Conservation (phyloP, 306 rosid genomes). For the Citrullus colocynthis region DNA sequence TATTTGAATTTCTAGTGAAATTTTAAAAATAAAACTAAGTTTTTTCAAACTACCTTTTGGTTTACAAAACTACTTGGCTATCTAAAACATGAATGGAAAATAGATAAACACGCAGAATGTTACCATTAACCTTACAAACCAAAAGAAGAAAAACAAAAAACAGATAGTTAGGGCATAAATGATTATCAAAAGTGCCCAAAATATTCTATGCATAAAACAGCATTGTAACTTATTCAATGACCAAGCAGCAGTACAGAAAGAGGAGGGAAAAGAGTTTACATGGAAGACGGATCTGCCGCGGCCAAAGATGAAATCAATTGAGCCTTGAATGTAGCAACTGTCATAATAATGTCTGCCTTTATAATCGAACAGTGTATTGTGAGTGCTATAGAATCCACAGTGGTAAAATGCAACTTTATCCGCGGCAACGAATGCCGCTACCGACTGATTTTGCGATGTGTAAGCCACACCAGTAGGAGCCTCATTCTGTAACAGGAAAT, state of each 20-base stretch:
- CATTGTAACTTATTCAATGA: background rate
- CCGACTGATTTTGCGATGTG: constrained; percentile 92
- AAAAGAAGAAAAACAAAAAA: too few relatives aligned
- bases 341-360: constrained; percentile 86
- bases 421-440: constrained; percentile 74
- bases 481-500: constrained; percentile 44
- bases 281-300: constrained; percentile 49
- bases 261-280: constrained; percentile 14
- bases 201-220: background rate
- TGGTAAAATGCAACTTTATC: constrained; percentile 75
- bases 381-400: constrained; percentile 81
- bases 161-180: too few relatives aligned
- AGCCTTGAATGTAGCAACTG: constrained; percentile 64
- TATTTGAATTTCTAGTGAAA: too few relatives aligned
- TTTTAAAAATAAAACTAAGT: too few relatives aligned
- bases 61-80: too few relatives aligned
- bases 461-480: constrained; percentile 92
- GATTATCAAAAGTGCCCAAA: background rate
- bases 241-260: background rate
- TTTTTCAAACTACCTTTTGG: too few relatives aligned
- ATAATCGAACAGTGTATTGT: constrained; percentile 78
- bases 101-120: too few relatives aligned
- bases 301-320: constrained; percentile 89
- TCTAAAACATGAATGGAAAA: too few relatives aligned
- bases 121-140: too few relatives aligned